Base-by-base conservation (phyloP, 1,139 yeast genomes). In the Diutina siamensis region DNA sequence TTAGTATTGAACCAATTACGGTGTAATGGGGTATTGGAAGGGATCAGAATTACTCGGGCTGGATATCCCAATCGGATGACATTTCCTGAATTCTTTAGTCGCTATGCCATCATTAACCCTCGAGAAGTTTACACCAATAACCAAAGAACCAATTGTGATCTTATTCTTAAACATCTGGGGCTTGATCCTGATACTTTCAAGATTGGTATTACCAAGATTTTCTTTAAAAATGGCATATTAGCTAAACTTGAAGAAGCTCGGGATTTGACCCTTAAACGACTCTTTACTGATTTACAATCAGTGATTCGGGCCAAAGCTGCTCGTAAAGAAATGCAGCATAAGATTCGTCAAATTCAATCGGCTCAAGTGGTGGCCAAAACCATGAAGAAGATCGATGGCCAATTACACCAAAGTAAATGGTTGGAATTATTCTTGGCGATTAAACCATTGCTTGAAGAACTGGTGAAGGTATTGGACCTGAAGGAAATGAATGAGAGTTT, bases 1-100 rank as follows among this genome's bases (percentile, higher is more conserved):
- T 66, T 94, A 36, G 95, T 94, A 3, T 67, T 92, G 46, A 92
- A 85, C 49, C 99, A 94, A 63, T 71, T 94, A 50, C 73, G 97
- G 51, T 94, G 97, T 60, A 94, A 94, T 59, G 99, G 99, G 73
- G 99, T 94, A 13, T 67, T 94, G 45, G 99, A 94, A 68, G 99
- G 99, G 51, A 94, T 94, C 40, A 74, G 98, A 62, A 92, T 94
- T 51, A 95, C 97, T 0, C 74, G 99, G 52, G 89, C 96, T 15
- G 99, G 99, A 2, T 94, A 84, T 59, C 98, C 99, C 1, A 94
- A 94, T 62, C 76, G 97, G 53, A 76, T 92, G 59, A 76, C 82
- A 44, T 92, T 89, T 61, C 76, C 80, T 42, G 94, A 87, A 47
- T 92, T 94, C 62, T 77, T 76, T 48, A 73, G 68, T 46, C 72